These are phyloP conservation scores for Stagonosporopsis chrysanthemi DNA, from an alignment of 2,329 filamentous ascomycete species.

Conservation along the genomic window DNA sequence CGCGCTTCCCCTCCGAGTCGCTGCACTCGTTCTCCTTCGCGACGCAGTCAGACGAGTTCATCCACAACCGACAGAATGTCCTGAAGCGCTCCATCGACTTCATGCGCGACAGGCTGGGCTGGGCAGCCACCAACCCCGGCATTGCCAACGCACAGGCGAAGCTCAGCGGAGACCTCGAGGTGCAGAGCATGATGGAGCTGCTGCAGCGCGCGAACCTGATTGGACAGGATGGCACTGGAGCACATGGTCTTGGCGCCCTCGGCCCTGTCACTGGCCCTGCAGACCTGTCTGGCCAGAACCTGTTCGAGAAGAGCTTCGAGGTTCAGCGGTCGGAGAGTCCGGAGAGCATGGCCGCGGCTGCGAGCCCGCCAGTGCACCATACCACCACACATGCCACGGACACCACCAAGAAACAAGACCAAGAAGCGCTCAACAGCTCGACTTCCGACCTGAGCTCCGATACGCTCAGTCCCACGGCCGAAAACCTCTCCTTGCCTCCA, in stretches of 20 bases:
- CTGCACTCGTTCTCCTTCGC: constrained; percentile 98
- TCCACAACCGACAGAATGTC: constrained; percentile 91
- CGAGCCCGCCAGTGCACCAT: constrained; percentile 30
- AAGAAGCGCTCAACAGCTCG: constrained; percentile 24
- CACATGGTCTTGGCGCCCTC: constrained; percentile 54
- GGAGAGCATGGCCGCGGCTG: constrained; percentile 44
- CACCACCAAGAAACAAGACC: constrained; percentile 20
- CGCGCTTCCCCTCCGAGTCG: constrained; percentile 92
- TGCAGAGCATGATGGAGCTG: constrained; percentile 90
- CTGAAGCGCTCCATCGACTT: constrained; percentile 95
- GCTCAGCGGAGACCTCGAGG: constrained; percentile 80
- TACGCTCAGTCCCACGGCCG: constrained; percentile 28
- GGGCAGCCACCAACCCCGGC: constrained; percentile 76
- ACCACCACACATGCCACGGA: constrained; percentile 18
- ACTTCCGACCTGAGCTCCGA: constrained; percentile 34
- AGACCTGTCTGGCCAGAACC: constrained; percentile 73
- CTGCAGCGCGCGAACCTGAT: constrained; percentile 82
- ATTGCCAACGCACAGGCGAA: constrained; percentile 85
- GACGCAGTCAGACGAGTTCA: constrained; percentile 88
- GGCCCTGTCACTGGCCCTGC: constrained; percentile 85
- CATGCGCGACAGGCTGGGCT: constrained; percentile 90
- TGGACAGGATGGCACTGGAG: constrained; percentile 68
- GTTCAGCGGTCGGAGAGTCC: constrained; percentile 59
- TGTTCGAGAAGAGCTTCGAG: constrained; percentile 85
- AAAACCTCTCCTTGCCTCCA: constrained; percentile 31